Conservation (phyloP, 306 rosid species). For the Acmispon strigosus region DNA sequence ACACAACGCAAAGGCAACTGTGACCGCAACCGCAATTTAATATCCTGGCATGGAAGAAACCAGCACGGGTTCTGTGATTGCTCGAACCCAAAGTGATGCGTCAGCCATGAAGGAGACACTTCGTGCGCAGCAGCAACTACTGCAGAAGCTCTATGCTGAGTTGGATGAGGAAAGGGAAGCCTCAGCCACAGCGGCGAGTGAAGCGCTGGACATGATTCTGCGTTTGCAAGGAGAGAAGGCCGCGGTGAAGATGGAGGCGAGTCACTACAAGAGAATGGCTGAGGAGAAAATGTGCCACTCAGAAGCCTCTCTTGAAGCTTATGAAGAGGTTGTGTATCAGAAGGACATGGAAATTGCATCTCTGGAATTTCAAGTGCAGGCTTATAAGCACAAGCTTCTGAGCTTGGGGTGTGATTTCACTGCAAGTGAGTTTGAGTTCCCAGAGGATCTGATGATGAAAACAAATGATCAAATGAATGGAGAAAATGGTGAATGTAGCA, state of each 20-base stretch:
- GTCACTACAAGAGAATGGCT: constrained; percentile 79
- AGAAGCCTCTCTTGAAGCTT: constrained; percentile 53
- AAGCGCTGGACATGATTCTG: constrained; percentile 83
- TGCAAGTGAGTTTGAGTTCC: constrained; percentile 33
- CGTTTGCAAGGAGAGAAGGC: constrained; percentile 93
- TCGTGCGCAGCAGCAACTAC: constrained; percentile 56
- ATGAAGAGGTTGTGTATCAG: constrained; percentile 63
- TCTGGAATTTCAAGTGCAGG: constrained; percentile 76
- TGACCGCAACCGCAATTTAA: too few relatives aligned
- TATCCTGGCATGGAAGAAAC: constrained; percentile 42
- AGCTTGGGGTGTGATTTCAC: constrained; percentile 64
- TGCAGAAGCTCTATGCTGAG: constrained; percentile 64
- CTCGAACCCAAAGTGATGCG: constrained; percentile 50
- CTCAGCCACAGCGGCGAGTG: constrained; percentile 71
- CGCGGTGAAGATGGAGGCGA: constrained; percentile 81
- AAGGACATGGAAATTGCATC: constrained; percentile 76
- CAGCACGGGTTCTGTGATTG: constrained; percentile 15
- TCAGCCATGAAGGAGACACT: constrained; percentile 50
- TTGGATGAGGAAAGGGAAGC: constrained; percentile 92
- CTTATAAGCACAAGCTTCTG: constrained; percentile 60
- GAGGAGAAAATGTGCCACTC: constrained; percentile 80
- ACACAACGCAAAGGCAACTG: too few relatives aligned
- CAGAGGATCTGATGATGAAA: constrained; percentile 36
- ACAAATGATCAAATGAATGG: constrained; percentile 28
- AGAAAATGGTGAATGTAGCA: constrained; percentile 29